Evolutionary conservation across 345 rosid genomes (phyloP), one percentile per base, ranked within the genome.

Genomic region (Luvunga scandens): DNA sequence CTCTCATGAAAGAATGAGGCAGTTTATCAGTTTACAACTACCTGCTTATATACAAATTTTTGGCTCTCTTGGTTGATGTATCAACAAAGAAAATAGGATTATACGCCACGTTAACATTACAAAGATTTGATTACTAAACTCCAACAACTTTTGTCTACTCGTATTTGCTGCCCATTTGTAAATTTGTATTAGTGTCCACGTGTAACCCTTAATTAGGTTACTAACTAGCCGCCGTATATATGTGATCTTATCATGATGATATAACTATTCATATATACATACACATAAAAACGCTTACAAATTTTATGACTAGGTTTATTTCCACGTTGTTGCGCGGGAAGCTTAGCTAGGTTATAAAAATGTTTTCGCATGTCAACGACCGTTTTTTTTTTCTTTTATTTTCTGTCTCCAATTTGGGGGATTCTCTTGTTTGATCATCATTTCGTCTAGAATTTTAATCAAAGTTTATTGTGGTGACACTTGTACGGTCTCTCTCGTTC

Each of bases 21-120:
- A 69, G 98, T 69, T 94, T 77, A 91, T 87, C 98, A 59, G 91
- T 79, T 83, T 83, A 70, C 93, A 92, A 89, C 97, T 34, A 90
- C 92, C 79, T 28, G 50, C 50, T 67, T 72, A 53, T 77, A 72
- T 75, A 53, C 48, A 42, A 27, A 31, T 18, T 4, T 28, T 10
- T 8, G 13, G 9, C 50, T 7, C 38, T 28, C 62, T 27, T 50
- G 64, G 88, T 83, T 61, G 86, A 82, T 81, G 78, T 79, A 75
- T 83, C 86, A 60, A 65, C 82, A 68, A 74, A 86, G 83, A 75
- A 86, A 77, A 69, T 9, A 71, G 82, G 76, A 83, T 76, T 30
- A 68, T 83, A 88, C 90, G 87, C 79, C 87, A 88, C 83, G 87
- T 84, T 79, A 80, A 50, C 59, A 78, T 59, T 59, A 50, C 78